A percentile compares a stretch with the other conserved stretches of the same genome.
Evolutionary conservation across 2,329 filamentous ascomycete species (phyloP).

Genomic region (Talaromyces sp.): DNA sequence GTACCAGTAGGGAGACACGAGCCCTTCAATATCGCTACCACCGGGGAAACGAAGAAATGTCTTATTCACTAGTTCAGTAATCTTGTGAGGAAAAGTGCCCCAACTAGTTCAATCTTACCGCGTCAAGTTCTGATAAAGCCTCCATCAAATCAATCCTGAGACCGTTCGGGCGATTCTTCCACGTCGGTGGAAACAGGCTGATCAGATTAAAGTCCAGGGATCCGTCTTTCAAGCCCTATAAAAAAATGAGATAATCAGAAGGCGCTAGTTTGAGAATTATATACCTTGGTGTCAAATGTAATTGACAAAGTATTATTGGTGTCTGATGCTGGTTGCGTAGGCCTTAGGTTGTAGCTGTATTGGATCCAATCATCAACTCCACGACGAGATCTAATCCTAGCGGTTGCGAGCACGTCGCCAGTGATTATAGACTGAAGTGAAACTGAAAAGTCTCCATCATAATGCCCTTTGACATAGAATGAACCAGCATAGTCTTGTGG

Average conservation of each 20-base stretch:
- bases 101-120: neutral
- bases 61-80: conserved; percentile 21
- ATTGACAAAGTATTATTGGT: conserved; percentile 53
- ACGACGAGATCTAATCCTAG: neutral
- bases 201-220: conserved; percentile 55
- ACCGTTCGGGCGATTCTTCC: conserved; percentile 53
- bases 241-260: neutral
- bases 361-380: conserved; percentile 5
- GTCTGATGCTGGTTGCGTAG: conserved; percentile 20
- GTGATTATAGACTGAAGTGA: neutral
- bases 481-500: conserved; percentile 24
- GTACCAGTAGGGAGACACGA: conserved; percentile 29
- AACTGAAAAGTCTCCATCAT: neutral
- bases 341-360: conserved; percentile 21
- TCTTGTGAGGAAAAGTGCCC: neutral
- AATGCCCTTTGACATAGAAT: conserved; percentile 25
- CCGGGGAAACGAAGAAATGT: conserved; percentile 62
- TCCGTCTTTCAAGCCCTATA: conserved; percentile 29
- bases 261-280: neutral
- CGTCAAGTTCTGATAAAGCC: neutral
- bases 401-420: neutral
- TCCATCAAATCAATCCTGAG: conserved; percentile 51
- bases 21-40: conserved; percentile 54
- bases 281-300: conserved; percentile 46
- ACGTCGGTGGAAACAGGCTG: conserved; percentile 57